A percentile compares a stretch with the other conserved stretches of the same genome.
Conservation (phyloP, 2,329 filamentous ascomycete species). For the Nemania sp. region DNA sequence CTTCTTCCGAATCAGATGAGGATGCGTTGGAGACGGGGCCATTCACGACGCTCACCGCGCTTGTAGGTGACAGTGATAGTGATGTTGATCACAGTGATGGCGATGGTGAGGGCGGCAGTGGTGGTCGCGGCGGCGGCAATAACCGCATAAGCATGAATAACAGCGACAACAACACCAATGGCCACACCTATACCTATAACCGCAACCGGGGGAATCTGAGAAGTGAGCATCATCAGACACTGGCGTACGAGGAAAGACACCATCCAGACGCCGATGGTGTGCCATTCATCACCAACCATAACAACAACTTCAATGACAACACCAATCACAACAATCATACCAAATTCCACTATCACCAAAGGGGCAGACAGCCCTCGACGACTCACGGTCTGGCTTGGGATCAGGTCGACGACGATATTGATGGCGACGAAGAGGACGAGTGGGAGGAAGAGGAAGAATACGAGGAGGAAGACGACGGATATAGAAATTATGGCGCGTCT, state of each 20-base stretch:
- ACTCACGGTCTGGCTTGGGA: neutral
- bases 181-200: slow-evolving; percentile 16
- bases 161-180: neutral
- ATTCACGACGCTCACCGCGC: slow-evolving; percentile 7
- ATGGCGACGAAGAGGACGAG: slow-evolving; percentile 5
- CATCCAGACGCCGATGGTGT: neutral
- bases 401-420: slow-evolving; percentile 13
- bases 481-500: neutral
- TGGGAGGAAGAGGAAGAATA: too few relatives aligned
- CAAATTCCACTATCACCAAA: slow-evolving; percentile 24
- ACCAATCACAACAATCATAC: slow-evolving; percentile 8
- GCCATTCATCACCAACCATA: neutral
- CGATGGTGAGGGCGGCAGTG: too few relatives aligned
- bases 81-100: too few relatives aligned
- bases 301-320: neutral
- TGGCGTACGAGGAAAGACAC: slow-evolving; percentile 5
- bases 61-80: slow-evolving; percentile 8
- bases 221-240: slow-evolving; percentile 4
- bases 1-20: slow-evolving; percentile 6
- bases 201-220: slow-evolving; percentile 6
- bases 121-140: too few relatives aligned
- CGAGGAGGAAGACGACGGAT: neutral
- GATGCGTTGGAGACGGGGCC: slow-evolving; percentile 4
- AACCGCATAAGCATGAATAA: neutral
- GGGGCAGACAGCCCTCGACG: slow-evolving; percentile 3